Percentiles rank a stretch among this genome's conserved stretches.
Evolutionary conservation across 768 basidiomycete species (phyloP).

Genomic region (Xerocomellus dryophilus): DNA sequence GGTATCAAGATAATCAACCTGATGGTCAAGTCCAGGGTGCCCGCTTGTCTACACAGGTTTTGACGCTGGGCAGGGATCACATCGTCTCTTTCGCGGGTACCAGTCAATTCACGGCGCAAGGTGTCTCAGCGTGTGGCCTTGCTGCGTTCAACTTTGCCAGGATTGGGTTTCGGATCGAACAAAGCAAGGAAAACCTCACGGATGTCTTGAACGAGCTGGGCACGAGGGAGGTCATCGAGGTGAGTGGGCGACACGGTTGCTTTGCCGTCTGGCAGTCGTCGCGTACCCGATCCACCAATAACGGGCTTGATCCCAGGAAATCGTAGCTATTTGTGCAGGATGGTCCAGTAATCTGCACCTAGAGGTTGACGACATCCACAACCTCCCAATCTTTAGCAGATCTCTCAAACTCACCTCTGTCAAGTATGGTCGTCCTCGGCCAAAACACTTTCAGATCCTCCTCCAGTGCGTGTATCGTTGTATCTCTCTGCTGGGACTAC

Average conservation of each 20-base stretch:
- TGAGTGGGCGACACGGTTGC: constrained; percentile 9
- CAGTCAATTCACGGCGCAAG: constrained; percentile 52
- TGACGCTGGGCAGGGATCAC: constrained; percentile 31
- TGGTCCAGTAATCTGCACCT: constrained; percentile 55
- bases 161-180: constrained; percentile 38
- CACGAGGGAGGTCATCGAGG: constrained; percentile 26
- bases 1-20: background rate
- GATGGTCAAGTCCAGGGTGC: background rate
- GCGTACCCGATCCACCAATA: background rate
- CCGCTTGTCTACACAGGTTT: constrained; percentile 13
- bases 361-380: constrained; percentile 53
- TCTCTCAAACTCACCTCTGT: constrained; percentile 36
- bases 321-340: constrained; percentile 51
- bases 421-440: constrained; percentile 37
- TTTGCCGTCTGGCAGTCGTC: background rate
- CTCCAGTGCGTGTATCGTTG: constrained; percentile 22
- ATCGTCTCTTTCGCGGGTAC: constrained; percentile 49
- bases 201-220: constrained; percentile 23
- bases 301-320: constrained; percentile 40
- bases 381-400: constrained; percentile 47
- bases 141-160: constrained; percentile 65
- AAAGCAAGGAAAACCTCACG: background rate
- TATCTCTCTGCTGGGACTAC: background rate
- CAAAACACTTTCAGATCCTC: constrained; percentile 36
- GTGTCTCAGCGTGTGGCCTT: constrained; percentile 58